Evolutionary conservation across 345 rosid genomes (phyloP).

Genomic region (Boechera stricta): DNA sequence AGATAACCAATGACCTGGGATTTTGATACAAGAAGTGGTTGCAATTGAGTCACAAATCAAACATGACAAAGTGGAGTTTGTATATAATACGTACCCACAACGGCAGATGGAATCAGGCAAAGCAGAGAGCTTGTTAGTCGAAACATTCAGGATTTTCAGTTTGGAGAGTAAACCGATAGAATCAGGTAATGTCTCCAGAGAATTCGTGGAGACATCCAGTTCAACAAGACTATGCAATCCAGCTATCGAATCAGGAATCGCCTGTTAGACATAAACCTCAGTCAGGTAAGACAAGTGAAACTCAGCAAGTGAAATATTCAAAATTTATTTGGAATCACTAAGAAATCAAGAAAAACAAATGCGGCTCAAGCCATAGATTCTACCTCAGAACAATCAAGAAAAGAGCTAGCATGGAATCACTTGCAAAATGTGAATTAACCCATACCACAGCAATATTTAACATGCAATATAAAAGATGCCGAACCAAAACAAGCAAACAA

Average conservation of each 20-base stretch:
- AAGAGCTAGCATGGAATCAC: slow-evolving; percentile 3
- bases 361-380: neutral
- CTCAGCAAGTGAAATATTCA: neutral
- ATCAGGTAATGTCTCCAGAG: slow-evolving; percentile 79
- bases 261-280: slow-evolving; percentile 51
- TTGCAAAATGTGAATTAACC: slow-evolving; percentile 15
- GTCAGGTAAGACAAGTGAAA: slow-evolving; percentile 19
- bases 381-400: slow-evolving; percentile 31
- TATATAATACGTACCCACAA: slow-evolving; percentile 65
- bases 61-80: slow-evolving; percentile 11
- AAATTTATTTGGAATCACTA: neutral
- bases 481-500: slow-evolving; percentile 5
- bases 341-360: neutral
- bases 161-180: slow-evolving; percentile 80
- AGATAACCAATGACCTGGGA: slow-evolving; percentile 70
- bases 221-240: slow-evolving; percentile 79
- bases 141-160: slow-evolving; percentile 67
- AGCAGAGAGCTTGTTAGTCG: slow-evolving; percentile 71
- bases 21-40: slow-evolving; percentile 13
- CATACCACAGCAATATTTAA: neutral
- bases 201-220: slow-evolving; percentile 75
- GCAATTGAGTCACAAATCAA: neutral
- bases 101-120: slow-evolving; percentile 80
- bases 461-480: slow-evolving; percentile 11
- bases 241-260: slow-evolving; percentile 89